These are phyloP conservation scores for Lipomyces orientalis DNA, from an alignment of 805 yeast genomes.

Conservation along the genomic window DNA sequence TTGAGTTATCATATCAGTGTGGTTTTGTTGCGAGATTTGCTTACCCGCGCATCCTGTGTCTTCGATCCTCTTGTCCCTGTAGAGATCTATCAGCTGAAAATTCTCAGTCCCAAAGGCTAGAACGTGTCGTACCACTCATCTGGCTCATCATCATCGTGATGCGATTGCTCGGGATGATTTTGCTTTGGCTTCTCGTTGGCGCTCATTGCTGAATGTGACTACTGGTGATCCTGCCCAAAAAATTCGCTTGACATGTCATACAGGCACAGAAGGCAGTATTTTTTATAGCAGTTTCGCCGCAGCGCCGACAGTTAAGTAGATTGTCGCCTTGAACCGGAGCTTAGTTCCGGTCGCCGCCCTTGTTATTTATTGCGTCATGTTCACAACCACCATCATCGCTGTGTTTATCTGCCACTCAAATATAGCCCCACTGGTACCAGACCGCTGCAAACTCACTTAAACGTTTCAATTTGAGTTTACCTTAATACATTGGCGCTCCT, in stretches of 20 bases:
- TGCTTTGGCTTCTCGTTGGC: slow-evolving; percentile 6
- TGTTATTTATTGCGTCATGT: not conserved
- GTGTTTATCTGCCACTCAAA: not conserved
- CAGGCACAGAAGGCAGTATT: not conserved
- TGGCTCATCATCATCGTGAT: slow-evolving; percentile 60
- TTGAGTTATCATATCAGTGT: not conserved
- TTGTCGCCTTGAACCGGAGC: no score
- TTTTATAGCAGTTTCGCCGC: not conserved
- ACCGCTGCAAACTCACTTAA: not conserved
- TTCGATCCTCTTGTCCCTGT: slow-evolving; percentile 71
- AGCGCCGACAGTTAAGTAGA: not conserved
- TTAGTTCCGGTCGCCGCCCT: no score
- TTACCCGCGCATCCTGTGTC: slow-evolving; percentile 74
- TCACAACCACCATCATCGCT: not conserved
- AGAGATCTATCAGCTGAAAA: slow-evolving; percentile 7
- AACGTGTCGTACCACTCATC: slow-evolving; percentile 63
- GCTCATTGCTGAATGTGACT: slow-evolving; percentile 6
- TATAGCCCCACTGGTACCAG: not conserved
- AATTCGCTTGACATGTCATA: not conserved
- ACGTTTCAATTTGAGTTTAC: not conserved
- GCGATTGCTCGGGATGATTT: not conserved
- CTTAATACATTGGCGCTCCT: not conserved
- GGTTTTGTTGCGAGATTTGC: not conserved
- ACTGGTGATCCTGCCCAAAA: not conserved
- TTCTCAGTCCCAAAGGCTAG: not conserved